A percentile compares a stretch with the other conserved stretches of the same genome.
These are phyloP conservation scores for Polyporus tsugae DNA, from an alignment of 1,284 basidiomycete species.

Conservation along the genomic window DNA sequence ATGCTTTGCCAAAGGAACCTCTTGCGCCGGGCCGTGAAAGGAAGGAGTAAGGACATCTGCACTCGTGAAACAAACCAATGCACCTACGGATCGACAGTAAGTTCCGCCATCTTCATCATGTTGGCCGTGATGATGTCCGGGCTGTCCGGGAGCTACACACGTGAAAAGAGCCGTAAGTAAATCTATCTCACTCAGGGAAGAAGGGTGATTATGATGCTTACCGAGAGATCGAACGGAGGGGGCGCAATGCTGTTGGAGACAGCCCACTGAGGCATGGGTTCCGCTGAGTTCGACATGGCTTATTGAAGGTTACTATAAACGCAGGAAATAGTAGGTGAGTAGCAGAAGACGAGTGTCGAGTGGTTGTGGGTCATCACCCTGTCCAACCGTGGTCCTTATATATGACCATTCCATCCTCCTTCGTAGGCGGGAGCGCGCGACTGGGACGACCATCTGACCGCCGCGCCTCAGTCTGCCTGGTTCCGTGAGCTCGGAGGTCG, in stretches of 20 bases:
- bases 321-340: not conserved
- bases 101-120: conserved; percentile 54
- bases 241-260: conserved; percentile 42
- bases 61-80: not conserved
- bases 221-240: conserved; percentile 42
- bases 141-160: conserved; percentile 54
- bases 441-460: conserved; percentile 17
- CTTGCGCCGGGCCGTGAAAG: conserved; percentile 33
- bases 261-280: conserved; percentile 28
- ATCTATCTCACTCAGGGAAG: conserved; percentile 3
- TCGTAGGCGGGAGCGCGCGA: not conserved
- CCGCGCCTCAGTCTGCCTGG: conserved; percentile 20
- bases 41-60: not conserved
- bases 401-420: conserved; percentile 3
- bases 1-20: conserved; percentile 50
- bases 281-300: conserved; percentile 14
- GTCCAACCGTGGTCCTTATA: conserved; percentile 18
- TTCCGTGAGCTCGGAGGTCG: conserved; percentile 30
- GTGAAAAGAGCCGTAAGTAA: not conserved
- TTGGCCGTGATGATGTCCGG: conserved; percentile 67
- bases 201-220: conserved; percentile 25
- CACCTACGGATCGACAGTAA: conserved; percentile 52
- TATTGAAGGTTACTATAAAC: not conserved
- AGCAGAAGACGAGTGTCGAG: conserved; percentile 1
- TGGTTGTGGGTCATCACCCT: not conserved